phyloP scores from a whole-genome alignment of 305 asterid species.

The Fraxinus angustifolia region DNA sequence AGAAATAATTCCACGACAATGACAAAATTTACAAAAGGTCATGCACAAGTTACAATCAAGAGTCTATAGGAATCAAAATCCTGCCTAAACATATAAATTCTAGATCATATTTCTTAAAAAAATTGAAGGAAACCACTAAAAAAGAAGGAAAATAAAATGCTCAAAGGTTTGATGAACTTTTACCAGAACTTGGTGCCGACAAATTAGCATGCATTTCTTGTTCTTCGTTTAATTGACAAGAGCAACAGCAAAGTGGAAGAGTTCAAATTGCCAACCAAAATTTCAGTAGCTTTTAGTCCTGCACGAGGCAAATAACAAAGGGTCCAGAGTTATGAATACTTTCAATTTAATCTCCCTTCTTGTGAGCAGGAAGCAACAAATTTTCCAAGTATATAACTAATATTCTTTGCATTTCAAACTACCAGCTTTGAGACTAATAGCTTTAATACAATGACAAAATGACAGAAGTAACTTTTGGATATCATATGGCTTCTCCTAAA shows the following conservation, averaged over 20 bases:
- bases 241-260: constrained; percentile 68
- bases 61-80: background rate
- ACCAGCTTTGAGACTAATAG: background rate
- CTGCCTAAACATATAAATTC: background rate
- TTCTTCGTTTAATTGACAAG: constrained; percentile 41
- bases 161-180: background rate
- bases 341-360: constrained; percentile 10
- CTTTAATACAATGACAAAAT: background rate
- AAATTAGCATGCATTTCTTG: constrained; percentile 18
- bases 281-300: constrained; percentile 78
- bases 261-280: constrained; percentile 74
- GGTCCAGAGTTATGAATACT: constrained; percentile 14
- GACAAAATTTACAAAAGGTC: background rate
- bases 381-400: background rate
- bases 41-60: background rate
- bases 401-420: background rate
- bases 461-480: background rate
- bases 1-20: too few relatives aligned
- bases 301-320: constrained; percentile 71
- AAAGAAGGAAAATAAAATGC: background rate
- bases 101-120: background rate
- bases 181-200: background rate
- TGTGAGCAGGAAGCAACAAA: background rate
- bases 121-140: background rate
- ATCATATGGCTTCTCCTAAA: background rate